phyloP scores from a whole-genome alignment of 2,329 filamentous ascomycete genomes.

The Colletotrichum paranaense region DNA sequence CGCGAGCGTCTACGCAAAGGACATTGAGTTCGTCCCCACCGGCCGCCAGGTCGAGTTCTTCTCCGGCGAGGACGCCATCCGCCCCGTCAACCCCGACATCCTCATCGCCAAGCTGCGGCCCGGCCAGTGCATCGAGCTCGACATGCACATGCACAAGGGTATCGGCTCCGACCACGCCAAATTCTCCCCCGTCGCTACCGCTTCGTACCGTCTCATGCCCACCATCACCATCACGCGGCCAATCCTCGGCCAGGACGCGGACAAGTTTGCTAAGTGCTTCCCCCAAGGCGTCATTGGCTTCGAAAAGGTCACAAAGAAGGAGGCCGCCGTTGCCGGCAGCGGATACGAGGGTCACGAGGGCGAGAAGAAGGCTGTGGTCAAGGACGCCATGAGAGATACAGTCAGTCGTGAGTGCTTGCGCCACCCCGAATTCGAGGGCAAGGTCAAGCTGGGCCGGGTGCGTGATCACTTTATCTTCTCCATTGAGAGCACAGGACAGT shows the following conservation, averaged over 20 bases:
- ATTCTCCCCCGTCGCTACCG: constrained; percentile 95
- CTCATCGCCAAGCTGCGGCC: constrained; percentile 94
- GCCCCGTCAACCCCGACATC: constrained; percentile 89
- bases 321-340: constrained; percentile 68
- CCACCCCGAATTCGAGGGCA: constrained; percentile 92
- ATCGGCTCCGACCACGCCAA: constrained; percentile 95
- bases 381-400: constrained; percentile 91
- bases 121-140: constrained; percentile 85
- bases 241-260: constrained; percentile 86
- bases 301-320: constrained; percentile 75
- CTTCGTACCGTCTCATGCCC: constrained; percentile 90
- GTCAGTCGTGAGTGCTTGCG: constrained; percentile 93
- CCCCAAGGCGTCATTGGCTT: constrained; percentile 87
- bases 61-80: constrained; percentile 73
- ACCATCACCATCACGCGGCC: constrained; percentile 86
- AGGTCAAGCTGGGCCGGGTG: constrained; percentile 91
- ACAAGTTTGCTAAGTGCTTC: constrained; percentile 92
- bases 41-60: constrained; percentile 78
- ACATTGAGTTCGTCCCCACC: constrained; percentile 80
- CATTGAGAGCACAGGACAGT: constrained; percentile 95
- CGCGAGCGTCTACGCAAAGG: constrained; percentile 83
- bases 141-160: constrained; percentile 95
- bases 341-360: constrained; percentile 81
- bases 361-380: constrained; percentile 87
- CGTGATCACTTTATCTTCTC: constrained; percentile 98